Evolutionary conservation across 257 asterid genomes (phyloP), one percentile per base, ranked within the genome.

Genomic region (Fraxinus quadrangulata): DNA sequence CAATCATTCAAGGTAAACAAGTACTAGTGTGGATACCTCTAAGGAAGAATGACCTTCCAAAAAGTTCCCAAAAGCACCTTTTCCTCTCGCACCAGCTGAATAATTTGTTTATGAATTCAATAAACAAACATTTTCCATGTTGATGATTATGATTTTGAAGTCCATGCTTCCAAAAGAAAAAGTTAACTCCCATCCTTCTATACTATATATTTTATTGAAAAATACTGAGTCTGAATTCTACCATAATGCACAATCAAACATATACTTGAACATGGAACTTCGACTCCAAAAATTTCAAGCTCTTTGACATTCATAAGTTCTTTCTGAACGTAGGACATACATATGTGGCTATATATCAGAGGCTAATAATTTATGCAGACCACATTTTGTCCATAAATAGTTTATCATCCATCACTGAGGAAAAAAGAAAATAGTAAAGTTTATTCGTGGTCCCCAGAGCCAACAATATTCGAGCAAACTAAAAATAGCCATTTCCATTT

Each of bases 201-300:
- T 73, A 54, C 17, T 26, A 75, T 49, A 70, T 13, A 59, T n/a
- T 81, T 65, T 31, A 39, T 76, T 74, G 70, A 49, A 79, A 42
- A 77, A 68, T 73, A 33, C 37, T 1, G n/a, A 79, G 7, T 72
- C 77, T 49, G 66, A 77, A 70, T 66, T 63, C 83, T 67, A 49
- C 30, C 34, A 33, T 65, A 77, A 13, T 34, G 33, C 11, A 78
- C 10, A 28, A 68, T 61, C 37, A 59, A 21, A 51, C 24, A 42
- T 28, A 17, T 77, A 24, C 75, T 73, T 63, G 68, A 54, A 70
- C 70, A 49, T 49, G 23, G 66, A 26, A 76, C 45, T 33, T 30
- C 19, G 31, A 69, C 34, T 66, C 54, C 10, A 19, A 54, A 56
- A 73, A 69, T 9, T 77, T 70, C 39, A 75, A 78, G 74, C 69